Conservation (phyloP, 177 flowering plant genomes). For the Vitis hybrid region DNA sequence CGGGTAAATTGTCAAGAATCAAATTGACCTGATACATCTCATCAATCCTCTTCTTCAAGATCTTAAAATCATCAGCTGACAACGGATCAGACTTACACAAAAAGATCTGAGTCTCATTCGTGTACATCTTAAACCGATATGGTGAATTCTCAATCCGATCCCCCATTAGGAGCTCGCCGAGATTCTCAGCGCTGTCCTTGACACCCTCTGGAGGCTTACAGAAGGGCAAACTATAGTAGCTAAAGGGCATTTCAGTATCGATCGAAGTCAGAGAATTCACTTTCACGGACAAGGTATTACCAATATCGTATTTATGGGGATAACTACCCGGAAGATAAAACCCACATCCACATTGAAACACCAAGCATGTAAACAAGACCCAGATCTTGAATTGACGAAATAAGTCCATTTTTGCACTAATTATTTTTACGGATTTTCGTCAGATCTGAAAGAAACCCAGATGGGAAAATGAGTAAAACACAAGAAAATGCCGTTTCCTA, state of each 20-base stretch:
- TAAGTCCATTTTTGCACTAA: conserved; percentile 32
- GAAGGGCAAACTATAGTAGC: conserved; percentile 74
- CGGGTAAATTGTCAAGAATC: conserved; percentile 74
- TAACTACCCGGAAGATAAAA: conserved; percentile 81
- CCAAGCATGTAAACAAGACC: conserved; percentile 39
- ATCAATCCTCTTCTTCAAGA: conserved; percentile 64
- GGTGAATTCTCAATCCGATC: conserved; percentile 84
- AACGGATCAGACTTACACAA: conserved; percentile 47
- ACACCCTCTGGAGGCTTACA: conserved; percentile 67
- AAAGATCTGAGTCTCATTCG: conserved; percentile 57
- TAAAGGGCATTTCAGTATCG: conserved; percentile 75
- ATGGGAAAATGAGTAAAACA: conserved; percentile 10
- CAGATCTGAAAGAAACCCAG: conserved; percentile 32
- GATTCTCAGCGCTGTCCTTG: conserved; percentile 75
- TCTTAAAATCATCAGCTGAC: conserved; percentile 45
- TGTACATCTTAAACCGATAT: conserved; percentile 52
- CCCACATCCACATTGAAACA: conserved; percentile 45
- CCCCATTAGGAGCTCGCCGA: conserved; percentile 84
- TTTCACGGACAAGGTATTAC: conserved; percentile 55
- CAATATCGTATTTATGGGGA: conserved; percentile 51
- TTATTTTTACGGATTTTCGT: conserved; percentile 5
- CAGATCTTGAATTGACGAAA: conserved; percentile 36
- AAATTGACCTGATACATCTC: conserved; percentile 84
- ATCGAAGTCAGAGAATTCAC: conserved; percentile 79
- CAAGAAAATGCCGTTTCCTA: neutral